These are phyloP conservation scores for Leucosporidium scottii DNA, from an alignment of 768 basidiomycete genomes.

Conservation along the genomic window DNA sequence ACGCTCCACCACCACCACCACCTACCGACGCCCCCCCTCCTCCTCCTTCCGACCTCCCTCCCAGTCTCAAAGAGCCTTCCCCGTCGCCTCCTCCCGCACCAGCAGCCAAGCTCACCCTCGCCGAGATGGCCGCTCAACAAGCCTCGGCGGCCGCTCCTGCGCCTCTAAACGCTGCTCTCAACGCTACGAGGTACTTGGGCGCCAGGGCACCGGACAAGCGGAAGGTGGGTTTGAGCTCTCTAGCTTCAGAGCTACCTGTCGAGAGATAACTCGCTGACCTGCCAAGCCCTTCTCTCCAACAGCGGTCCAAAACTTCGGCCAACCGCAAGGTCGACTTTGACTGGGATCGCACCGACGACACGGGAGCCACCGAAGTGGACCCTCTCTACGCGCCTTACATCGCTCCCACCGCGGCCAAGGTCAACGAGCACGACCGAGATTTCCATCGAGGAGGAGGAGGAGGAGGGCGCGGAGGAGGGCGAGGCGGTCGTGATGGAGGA, in stretches of 20 bases:
- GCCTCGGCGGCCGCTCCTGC: not conserved
- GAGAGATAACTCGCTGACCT: conserved; percentile 26
- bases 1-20: conserved; percentile 44
- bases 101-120: conserved; percentile 22
- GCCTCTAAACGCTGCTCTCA: conserved; percentile 16
- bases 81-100: conserved; percentile 3
- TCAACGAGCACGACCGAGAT: not conserved
- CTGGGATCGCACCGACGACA: conserved; percentile 96
- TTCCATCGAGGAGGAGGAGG: not conserved
- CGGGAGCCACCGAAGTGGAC: conserved; percentile 50
- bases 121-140: conserved; percentile 14
- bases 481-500: conserved; percentile 43
- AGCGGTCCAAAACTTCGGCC: conserved; percentile 62
- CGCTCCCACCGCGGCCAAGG: not conserved
- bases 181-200: conserved; percentile 74
- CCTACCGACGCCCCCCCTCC: conserved; percentile 37
- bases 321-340: conserved; percentile 97
- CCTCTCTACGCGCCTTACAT: conserved; percentile 33
- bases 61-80: conserved; percentile 39
- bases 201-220: conserved; percentile 81
- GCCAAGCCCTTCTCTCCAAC: conserved; percentile 26
- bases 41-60: conserved; percentile 41
- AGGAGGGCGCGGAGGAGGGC: conserved; percentile 56
- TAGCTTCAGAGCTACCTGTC: not conserved
- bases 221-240: conserved; percentile 54